A percentile compares a stretch with the other conserved stretches of the same genome.
Evolutionary conservation across 2,329 filamentous ascomycete genomes (phyloP).

Genomic region (Paraphoma chrysanthemicola): DNA sequence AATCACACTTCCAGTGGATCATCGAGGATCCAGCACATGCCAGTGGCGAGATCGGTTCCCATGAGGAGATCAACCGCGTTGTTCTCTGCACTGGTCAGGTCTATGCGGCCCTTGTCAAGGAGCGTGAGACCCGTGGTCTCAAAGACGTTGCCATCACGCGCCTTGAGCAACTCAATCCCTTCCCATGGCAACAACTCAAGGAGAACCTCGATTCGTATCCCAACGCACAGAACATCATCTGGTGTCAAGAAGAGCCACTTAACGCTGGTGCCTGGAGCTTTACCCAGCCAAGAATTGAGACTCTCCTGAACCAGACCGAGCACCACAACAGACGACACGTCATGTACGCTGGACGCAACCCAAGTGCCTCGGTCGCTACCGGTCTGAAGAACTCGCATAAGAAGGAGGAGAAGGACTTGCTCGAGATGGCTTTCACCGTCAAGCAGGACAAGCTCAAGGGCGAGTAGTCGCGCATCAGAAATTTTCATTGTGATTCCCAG

Average conservation of each 20-base stretch:
- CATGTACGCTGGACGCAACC: slow-evolving; percentile 94
- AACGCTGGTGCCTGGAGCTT: slow-evolving; percentile 98
- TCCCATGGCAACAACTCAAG: slow-evolving; percentile 96
- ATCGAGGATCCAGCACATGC: slow-evolving; percentile 89
- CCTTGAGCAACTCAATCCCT: slow-evolving; percentile 97
- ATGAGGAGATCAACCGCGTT: slow-evolving; percentile 90
- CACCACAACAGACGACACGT: slow-evolving; percentile 94
- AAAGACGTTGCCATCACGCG: slow-evolving; percentile 93
- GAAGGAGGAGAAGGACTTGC: slow-evolving; percentile 90
- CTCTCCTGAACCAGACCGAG: slow-evolving; percentile 88
- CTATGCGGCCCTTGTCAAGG: slow-evolving; percentile 86
- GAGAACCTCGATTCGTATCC: slow-evolving; percentile 97
- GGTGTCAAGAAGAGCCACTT: slow-evolving; percentile 96
- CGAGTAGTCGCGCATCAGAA: slow-evolving; percentile 52
- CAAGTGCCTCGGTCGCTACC: slow-evolving; percentile 91
- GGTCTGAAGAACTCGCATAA: slow-evolving; percentile 86
- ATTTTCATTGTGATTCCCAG: slow-evolving; percentile 1
- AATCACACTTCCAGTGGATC: slow-evolving; percentile 96
- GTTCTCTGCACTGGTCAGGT: slow-evolving; percentile 96
- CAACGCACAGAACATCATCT: slow-evolving; percentile 97
- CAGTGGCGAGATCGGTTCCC: slow-evolving; percentile 73
- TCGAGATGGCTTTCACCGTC: slow-evolving; percentile 69
- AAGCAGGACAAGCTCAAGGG: slow-evolving; percentile 72
- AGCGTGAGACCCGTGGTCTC: slow-evolving; percentile 84
- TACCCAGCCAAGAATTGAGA: slow-evolving; percentile 97